phyloP scores from a whole-genome alignment of 1,139 yeast genomes.

The Candida tetrigidarum region DNA sequence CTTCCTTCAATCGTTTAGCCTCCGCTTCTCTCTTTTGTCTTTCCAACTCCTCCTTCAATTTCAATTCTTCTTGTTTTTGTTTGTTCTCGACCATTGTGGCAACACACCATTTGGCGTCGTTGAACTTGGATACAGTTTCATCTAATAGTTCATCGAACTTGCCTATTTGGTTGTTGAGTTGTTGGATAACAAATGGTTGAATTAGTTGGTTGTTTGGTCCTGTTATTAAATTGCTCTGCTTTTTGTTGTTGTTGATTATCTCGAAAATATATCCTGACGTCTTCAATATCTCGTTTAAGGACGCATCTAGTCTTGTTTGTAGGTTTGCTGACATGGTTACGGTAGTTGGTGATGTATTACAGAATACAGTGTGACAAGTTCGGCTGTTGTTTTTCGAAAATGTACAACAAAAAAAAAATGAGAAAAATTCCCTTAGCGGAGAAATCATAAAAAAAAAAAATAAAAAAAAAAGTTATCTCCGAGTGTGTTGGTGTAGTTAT shows the following conservation, averaged over 20 bases:
- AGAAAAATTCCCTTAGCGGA: neutral
- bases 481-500: too few relatives aligned
- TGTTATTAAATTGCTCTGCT: slow-evolving; percentile 46
- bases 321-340: slow-evolving; percentile 35
- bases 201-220: slow-evolving; percentile 50
- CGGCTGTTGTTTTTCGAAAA: neutral
- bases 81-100: slow-evolving; percentile 48
- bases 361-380: too few relatives aligned
- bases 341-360: neutral
- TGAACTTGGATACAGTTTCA: slow-evolving; percentile 47
- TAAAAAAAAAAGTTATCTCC: too few relatives aligned
- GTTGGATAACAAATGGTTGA: slow-evolving; percentile 45
- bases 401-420: neutral
- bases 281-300: slow-evolving; percentile 46
- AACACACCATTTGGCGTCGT: slow-evolving; percentile 52
- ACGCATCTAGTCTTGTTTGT: slow-evolving; percentile 43
- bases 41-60: slow-evolving; percentile 44
- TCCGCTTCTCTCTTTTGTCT: slow-evolving; percentile 34
- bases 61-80: slow-evolving; percentile 47
- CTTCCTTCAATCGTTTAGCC: slow-evolving; percentile 21
- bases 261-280: slow-evolving; percentile 51
- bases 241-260: slow-evolving; percentile 45
- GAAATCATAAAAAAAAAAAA: too few relatives aligned
- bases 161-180: slow-evolving; percentile 38
- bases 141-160: slow-evolving; percentile 49